Conservation (phyloP, 768 basidiomycete species). For the Mycena leptocephala region DNA sequence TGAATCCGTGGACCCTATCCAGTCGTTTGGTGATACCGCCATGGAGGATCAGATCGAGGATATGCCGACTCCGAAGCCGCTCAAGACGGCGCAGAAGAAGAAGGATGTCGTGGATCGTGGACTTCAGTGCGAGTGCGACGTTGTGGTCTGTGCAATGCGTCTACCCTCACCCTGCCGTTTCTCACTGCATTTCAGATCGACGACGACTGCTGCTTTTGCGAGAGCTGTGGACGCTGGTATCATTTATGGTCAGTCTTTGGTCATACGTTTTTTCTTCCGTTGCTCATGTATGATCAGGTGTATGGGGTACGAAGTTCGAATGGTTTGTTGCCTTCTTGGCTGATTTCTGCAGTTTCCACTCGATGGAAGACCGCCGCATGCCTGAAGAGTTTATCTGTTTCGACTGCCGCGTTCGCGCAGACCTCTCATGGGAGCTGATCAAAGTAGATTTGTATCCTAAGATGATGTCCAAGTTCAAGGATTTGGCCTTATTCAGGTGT, state of each 20-base stretch:
- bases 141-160: slow-evolving; percentile 58
- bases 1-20: slow-evolving; percentile 51
- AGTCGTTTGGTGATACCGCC: slow-evolving; percentile 54
- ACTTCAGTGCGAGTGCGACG: slow-evolving; percentile 81
- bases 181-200: slow-evolving; percentile 59
- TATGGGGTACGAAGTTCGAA: slow-evolving; percentile 51
- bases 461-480: slow-evolving; percentile 77
- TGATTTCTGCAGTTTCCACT: slow-evolving; percentile 69
- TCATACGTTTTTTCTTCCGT: background rate
- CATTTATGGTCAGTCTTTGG: slow-evolving; percentile 75
- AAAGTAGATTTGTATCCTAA: slow-evolving; percentile 69
- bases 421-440: slow-evolving; percentile 81
- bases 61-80: slow-evolving; percentile 34
- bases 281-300: slow-evolving; percentile 45
- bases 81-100: slow-evolving; percentile 28
- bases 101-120: slow-evolving; percentile 52
- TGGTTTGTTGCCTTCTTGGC: background rate
- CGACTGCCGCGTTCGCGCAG: slow-evolving; percentile 80
- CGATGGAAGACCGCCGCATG: slow-evolving; percentile 68
- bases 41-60: slow-evolving; percentile 31
- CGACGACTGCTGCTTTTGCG: slow-evolving; percentile 74
- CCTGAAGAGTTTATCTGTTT: slow-evolving; percentile 80
- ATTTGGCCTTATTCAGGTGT: slow-evolving; percentile 82
- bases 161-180: background rate
- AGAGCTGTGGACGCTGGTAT: slow-evolving; percentile 83